A percentile compares a stretch with the other conserved stretches of the same genome.
phyloP scores from a whole-genome alignment of 768 basidiomycete genomes.

The Leccinum sublutescens region DNA sequence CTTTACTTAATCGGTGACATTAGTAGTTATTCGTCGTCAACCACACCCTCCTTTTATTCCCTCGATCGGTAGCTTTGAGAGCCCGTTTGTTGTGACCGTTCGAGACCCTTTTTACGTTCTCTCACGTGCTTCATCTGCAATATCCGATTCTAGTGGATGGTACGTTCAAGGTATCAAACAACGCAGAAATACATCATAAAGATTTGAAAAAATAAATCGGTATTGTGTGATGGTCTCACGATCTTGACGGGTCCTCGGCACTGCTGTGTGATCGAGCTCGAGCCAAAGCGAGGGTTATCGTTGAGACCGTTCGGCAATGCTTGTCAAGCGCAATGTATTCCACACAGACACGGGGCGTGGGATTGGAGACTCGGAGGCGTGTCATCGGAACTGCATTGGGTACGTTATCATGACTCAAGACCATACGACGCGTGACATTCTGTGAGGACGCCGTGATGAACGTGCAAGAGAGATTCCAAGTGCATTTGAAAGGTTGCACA shows the following conservation, averaged over 20 bases:
- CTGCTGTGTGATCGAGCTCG: too few species aligned
- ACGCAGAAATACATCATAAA: slow-evolving; percentile 38
- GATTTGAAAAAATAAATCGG: slow-evolving; percentile 28
- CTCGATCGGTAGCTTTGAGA: neutral
- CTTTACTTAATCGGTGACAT: slow-evolving; percentile 16
- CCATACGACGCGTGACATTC: too few species aligned
- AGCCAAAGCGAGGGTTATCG: too few species aligned
- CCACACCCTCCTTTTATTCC: neutral
- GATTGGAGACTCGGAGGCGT: too few species aligned
- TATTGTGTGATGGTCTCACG: neutral
- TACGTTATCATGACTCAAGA: too few species aligned
- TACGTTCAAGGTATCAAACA: slow-evolving; percentile 25
- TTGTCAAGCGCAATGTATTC: too few species aligned
- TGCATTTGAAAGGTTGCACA: too few species aligned
- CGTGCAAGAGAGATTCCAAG: too few species aligned
- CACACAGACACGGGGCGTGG: too few species aligned
- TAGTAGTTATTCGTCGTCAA: slow-evolving; percentile 10
- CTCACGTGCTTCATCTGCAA: slow-evolving; percentile 30
- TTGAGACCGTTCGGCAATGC: too few species aligned
- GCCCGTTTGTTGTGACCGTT: slow-evolving; percentile 9
- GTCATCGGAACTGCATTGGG: too few species aligned
- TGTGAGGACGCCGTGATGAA: too few species aligned
- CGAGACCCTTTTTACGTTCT: neutral
- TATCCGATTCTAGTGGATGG: slow-evolving; percentile 13
- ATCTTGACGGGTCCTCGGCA: neutral